Evolutionary conservation across 2,329 filamentous ascomycete genomes (phyloP).

Genomic region (Arthrobotrys megalospora): DNA sequence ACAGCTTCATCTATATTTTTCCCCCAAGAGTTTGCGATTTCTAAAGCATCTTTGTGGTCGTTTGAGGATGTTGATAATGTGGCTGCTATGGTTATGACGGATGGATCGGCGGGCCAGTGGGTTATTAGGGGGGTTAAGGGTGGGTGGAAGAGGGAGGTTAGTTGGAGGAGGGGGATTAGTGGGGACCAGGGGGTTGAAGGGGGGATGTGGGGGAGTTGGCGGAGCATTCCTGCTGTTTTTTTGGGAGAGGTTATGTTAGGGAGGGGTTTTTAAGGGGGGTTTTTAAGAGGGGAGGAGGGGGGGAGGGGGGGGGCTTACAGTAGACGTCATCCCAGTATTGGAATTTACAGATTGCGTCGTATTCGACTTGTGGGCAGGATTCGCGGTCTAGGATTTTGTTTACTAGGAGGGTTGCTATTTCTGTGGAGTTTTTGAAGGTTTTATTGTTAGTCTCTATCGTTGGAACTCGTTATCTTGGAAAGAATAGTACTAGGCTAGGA

Average conservation of each 20-base stretch:
- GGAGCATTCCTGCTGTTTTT: constrained; percentile 44
- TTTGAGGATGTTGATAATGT: constrained; percentile 9
- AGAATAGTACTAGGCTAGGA: no score
- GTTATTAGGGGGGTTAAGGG: not conserved
- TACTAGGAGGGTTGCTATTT: constrained; percentile 44
- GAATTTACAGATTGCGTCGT: constrained; percentile 41
- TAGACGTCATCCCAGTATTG: constrained; percentile 52
- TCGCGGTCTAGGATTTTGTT: constrained; percentile 46
- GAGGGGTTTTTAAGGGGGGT: no score
- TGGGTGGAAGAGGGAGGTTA: constrained; percentile 46
- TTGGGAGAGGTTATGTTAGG: not conserved
- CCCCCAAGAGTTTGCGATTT: constrained; percentile 38
- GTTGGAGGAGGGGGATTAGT: constrained; percentile 43
- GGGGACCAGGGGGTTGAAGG: constrained; percentile 46
- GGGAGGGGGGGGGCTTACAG: constrained; percentile 29
- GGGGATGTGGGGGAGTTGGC: constrained; percentile 41
- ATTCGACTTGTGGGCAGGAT: constrained; percentile 27
- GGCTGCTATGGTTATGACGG: constrained; percentile 29
- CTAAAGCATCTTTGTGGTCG: not conserved
- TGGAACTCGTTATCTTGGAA: no score
- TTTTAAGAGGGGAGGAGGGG: not conserved
- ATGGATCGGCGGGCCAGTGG: constrained; percentile 43
- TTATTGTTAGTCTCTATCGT: not conserved
- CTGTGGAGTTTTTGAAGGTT: constrained; percentile 4
- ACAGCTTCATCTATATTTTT: not conserved